Percentiles rank a stretch among this genome's conserved stretches.
Conservation (phyloP, 495 filamentous ascomycete species). For the Tuber calosporum region DNA sequence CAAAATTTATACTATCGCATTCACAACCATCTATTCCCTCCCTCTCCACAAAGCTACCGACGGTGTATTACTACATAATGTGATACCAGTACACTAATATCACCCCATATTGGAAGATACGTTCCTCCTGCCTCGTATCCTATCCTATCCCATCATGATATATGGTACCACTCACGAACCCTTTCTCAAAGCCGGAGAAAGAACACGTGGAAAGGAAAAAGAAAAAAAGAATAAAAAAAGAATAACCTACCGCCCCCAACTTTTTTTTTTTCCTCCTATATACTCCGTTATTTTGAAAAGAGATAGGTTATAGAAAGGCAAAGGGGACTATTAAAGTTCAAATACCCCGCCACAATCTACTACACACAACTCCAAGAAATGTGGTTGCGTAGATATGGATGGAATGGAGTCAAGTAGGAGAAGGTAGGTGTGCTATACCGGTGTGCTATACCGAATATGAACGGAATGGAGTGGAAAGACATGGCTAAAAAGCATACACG, state of each 20-base stretch:
- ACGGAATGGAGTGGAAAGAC: not conserved
- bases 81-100: not conserved
- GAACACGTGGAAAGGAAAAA: not conserved
- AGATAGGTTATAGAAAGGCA: conserved; percentile 1
- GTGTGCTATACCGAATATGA: not conserved
- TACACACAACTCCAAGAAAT: not conserved
- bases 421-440: not conserved
- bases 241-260: not conserved
- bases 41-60: not conserved
- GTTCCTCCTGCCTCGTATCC: not conserved
- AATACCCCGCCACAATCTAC: not conserved
- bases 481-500: not conserved
- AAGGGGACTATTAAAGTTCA: not conserved
- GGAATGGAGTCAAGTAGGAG: not conserved
- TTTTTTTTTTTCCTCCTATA: not conserved
- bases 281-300: not conserved
- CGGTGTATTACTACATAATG: not conserved
- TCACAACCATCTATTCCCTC: not conserved
- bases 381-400: not conserved
- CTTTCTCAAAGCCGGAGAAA: not conserved
- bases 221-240: not conserved
- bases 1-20: not conserved
- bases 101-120: not conserved
- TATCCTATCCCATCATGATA: not conserved
- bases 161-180: not conserved